Percentiles rank a stretch among this genome's conserved stretches.
These are phyloP conservation scores for Teunomyces kruisii DNA, from an alignment of 805 yeast genomes.

Conservation along the genomic window DNA sequence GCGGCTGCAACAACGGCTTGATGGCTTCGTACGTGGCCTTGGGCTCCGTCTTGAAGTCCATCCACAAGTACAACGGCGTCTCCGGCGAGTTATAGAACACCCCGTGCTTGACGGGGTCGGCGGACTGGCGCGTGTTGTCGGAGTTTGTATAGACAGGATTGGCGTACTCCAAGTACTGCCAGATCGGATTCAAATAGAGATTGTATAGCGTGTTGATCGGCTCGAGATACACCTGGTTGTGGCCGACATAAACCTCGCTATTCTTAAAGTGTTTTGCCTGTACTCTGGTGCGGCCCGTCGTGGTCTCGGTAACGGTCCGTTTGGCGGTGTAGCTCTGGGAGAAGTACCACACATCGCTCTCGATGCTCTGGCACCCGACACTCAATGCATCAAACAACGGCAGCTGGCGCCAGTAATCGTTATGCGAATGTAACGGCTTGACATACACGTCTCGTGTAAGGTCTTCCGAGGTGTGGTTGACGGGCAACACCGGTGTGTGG, in stretches of 20 bases:
- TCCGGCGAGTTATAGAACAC: slow-evolving; percentile 45
- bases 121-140: slow-evolving; percentile 1
- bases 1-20: slow-evolving; percentile 43
- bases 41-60: slow-evolving; percentile 64
- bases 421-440: slow-evolving; percentile 61
- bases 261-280: slow-evolving; percentile 23
- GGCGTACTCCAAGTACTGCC: slow-evolving; percentile 45
- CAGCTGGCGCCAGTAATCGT: slow-evolving; percentile 62
- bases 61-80: slow-evolving; percentile 56
- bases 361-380: slow-evolving; percentile 57
- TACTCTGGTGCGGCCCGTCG: slow-evolving; percentile 15
- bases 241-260: slow-evolving; percentile 60
- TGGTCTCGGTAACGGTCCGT: slow-evolving; percentile 26
- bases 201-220: slow-evolving; percentile 45
- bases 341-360: slow-evolving; percentile 65
- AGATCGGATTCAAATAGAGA: slow-evolving; percentile 56
- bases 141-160: slow-evolving; percentile 32
- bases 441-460: slow-evolving; percentile 37
- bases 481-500: slow-evolving; percentile 19
- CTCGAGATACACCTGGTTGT: slow-evolving; percentile 48
- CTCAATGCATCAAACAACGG: slow-evolving; percentile 61
- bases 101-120: slow-evolving; percentile 23
- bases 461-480: slow-evolving; percentile 23
- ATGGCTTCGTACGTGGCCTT: slow-evolving; percentile 47
- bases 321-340: slow-evolving; percentile 28